Percentiles rank a stretch among this genome's conserved stretches.
phyloP scores from a whole-genome alignment of 495 filamentous ascomycete genomes.

The Penicillium canescens region DNA sequence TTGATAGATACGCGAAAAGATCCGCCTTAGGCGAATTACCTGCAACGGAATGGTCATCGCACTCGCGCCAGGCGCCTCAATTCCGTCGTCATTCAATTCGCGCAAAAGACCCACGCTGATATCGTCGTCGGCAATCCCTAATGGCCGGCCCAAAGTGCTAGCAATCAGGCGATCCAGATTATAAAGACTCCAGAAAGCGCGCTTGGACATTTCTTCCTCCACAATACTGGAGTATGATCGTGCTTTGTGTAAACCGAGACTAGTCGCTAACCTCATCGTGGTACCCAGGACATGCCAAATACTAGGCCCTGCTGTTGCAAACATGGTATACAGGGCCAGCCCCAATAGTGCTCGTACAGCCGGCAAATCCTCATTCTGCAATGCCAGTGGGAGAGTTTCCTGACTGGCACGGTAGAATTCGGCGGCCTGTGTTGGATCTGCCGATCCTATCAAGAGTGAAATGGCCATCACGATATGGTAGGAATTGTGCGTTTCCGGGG shows the following conservation, averaged over 20 bases:
- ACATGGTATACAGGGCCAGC: constrained; percentile 52
- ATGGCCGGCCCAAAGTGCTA: constrained; percentile 48
- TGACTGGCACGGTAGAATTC: constrained; percentile 45
- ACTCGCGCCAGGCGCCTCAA: constrained; percentile 38
- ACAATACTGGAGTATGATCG: constrained; percentile 34
- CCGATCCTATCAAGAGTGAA: constrained; percentile 38
- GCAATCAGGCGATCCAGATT: constrained; percentile 53
- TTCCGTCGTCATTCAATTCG: constrained; percentile 48
- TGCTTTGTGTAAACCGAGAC: constrained; percentile 50
- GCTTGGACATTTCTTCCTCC: constrained; percentile 50
- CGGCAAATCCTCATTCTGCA: constrained; percentile 46
- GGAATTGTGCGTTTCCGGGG: constrained; percentile 38
- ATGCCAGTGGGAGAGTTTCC: constrained; percentile 36
- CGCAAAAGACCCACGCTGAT: constrained; percentile 45
- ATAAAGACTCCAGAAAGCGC: constrained; percentile 55
- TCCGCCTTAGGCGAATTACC: constrained; percentile 47
- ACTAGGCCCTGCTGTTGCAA: constrained; percentile 50
- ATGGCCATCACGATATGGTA: constrained; percentile 48
- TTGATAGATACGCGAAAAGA: constrained; percentile 49
- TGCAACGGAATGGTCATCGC: constrained; percentile 51
- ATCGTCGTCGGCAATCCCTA: constrained; percentile 52
- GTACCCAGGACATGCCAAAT: constrained; percentile 55
- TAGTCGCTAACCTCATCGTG: constrained; percentile 47
- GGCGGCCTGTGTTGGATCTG: constrained; percentile 32
- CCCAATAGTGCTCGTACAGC: constrained; percentile 48